Conservation (phyloP, 78 protist genomes). For the Bodo saltans region DNA sequence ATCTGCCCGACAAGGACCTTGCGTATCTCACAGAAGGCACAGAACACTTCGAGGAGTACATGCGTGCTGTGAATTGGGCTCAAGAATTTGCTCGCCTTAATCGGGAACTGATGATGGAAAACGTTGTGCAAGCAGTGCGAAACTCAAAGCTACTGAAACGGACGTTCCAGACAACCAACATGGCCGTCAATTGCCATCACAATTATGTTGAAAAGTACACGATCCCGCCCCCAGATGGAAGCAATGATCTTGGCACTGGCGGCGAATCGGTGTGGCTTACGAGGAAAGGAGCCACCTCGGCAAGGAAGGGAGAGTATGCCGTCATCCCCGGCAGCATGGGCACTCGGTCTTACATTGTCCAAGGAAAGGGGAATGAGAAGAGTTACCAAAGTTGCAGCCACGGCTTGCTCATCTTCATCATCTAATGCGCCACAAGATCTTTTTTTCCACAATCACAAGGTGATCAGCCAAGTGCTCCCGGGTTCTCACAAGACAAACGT, state of each 20-base stretch:
- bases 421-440: no score
- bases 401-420: no score
- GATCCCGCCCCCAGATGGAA: background rate
- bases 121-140: background rate
- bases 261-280: conserved; percentile 44
- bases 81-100: conserved; percentile 37
- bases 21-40: conserved; percentile 37
- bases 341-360: conserved; percentile 29
- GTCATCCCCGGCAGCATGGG: conserved; percentile 57
- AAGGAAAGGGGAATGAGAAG: conserved; percentile 26
- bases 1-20: conserved; percentile 34
- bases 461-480: no score
- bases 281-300: conserved; percentile 44
- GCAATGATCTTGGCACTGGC: background rate
- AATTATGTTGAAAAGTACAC: conserved; percentile 20
- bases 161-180: background rate
- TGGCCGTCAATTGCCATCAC: conserved; percentile 41
- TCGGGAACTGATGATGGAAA: conserved; percentile 33
- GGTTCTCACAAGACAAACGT: no score
- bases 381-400: conserved; percentile 37
- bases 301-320: conserved; percentile 30
- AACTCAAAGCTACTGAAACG: conserved; percentile 17
- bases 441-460: no score
- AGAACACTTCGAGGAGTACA: conserved; percentile 26
- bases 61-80: conserved; percentile 33